These are phyloP conservation scores for Neocucurbitaria cava DNA, from an alignment of 2,329 filamentous ascomycete species.

Conservation along the genomic window DNA sequence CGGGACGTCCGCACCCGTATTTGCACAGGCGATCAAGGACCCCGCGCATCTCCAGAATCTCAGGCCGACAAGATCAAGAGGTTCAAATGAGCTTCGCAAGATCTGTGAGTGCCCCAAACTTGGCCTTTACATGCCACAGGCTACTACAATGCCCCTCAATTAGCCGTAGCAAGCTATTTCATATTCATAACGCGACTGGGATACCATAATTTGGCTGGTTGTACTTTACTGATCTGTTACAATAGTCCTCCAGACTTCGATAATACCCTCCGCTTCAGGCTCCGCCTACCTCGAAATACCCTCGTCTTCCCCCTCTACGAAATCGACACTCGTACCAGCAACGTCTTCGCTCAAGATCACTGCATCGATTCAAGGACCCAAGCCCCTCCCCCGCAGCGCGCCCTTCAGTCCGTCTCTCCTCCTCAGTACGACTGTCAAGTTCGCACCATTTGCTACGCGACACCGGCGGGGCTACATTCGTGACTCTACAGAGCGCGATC, in stretches of 20 bases:
- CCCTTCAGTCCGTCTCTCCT: constrained; percentile 93
- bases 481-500: constrained; percentile 84
- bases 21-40: constrained; percentile 60
- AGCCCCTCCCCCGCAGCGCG: constrained; percentile 86
- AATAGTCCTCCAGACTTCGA: constrained; percentile 84
- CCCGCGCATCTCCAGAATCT: constrained; percentile 54
- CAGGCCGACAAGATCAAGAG: constrained; percentile 64
- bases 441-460: constrained; percentile 89
- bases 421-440: constrained; percentile 92
- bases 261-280: constrained; percentile 91
- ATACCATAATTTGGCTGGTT: background rate
- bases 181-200: no score
- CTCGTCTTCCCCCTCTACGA: constrained; percentile 51
- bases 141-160: background rate
- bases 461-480: constrained; percentile 84
- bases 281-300: constrained; percentile 81
- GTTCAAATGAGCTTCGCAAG: constrained; percentile 76
- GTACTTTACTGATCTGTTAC: constrained; percentile 17
- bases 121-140: background rate
- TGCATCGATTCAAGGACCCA: constrained; percentile 91
- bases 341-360: constrained; percentile 83
- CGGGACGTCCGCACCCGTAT: constrained; percentile 77
- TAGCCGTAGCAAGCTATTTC: background rate
- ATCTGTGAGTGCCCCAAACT: constrained; percentile 70
- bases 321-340: constrained; percentile 58